These are phyloP conservation scores for Coleophoma cylindrospora DNA, from an alignment of 2,329 filamentous ascomycete species.

Conservation along the genomic window DNA sequence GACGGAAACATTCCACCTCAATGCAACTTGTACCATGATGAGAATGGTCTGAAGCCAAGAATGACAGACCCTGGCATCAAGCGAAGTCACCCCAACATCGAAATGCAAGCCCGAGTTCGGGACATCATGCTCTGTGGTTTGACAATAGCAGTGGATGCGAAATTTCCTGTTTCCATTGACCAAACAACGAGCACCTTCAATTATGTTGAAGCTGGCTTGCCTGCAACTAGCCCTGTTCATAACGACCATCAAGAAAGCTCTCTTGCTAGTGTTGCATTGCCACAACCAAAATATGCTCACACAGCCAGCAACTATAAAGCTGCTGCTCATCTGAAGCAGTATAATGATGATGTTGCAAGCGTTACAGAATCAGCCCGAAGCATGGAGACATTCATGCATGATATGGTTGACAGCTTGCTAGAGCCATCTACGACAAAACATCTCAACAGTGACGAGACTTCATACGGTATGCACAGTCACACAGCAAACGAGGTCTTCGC, in stretches of 20 bases:
- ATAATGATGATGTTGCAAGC: slow-evolving; percentile 5
- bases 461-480: slow-evolving; percentile 49
- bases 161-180: slow-evolving; percentile 32
- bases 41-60: slow-evolving; percentile 38
- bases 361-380: slow-evolving; percentile 17
- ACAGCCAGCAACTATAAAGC: slow-evolving; percentile 1
- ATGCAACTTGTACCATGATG: slow-evolving; percentile 43
- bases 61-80: slow-evolving; percentile 41
- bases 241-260: slow-evolving; percentile 28
- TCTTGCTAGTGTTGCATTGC: neutral
- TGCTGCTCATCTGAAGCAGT: neutral
- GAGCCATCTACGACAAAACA: slow-evolving; percentile 23
- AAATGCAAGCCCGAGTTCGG: slow-evolving; percentile 62
- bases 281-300: neutral
- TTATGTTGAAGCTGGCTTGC: slow-evolving; percentile 46
- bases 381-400: slow-evolving; percentile 44
- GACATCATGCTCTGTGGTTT: slow-evolving; percentile 59
- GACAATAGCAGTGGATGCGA: slow-evolving; percentile 45
- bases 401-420: slow-evolving; percentile 54
- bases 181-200: slow-evolving; percentile 37
- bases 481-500: slow-evolving; percentile 47
- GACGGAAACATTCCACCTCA: slow-evolving; percentile 40
- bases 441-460: slow-evolving; percentile 36
- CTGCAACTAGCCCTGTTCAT: slow-evolving; percentile 36
- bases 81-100: slow-evolving; percentile 51